phyloP scores from a whole-genome alignment of 164 flowering plant species.

The Dillenia turbinata region DNA sequence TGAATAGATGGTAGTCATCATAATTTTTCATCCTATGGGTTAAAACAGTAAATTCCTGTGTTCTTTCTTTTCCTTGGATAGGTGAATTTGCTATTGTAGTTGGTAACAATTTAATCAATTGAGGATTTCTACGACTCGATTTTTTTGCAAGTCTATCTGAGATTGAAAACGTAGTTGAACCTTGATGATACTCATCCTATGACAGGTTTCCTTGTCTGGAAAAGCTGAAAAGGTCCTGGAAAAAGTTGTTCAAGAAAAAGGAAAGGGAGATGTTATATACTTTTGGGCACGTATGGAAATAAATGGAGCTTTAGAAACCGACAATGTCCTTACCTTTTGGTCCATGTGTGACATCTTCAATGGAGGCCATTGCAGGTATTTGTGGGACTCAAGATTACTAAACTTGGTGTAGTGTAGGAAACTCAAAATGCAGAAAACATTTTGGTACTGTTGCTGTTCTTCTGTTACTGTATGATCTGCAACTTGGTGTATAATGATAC shows the following conservation, averaged over 20 bases:
- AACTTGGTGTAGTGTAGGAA: too few relatives aligned
- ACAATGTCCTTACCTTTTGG: constrained; percentile 67
- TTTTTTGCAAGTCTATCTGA: not conserved
- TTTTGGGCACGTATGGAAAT: constrained; percentile 69
- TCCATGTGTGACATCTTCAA: constrained; percentile 86
- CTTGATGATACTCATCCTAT: not conserved
- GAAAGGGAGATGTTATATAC: constrained; percentile 75
- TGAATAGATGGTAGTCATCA: not conserved
- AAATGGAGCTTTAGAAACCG: constrained; percentile 32
- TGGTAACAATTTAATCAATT: too few relatives aligned
- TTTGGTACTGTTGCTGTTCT: too few relatives aligned
- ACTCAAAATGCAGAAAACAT: too few relatives aligned
- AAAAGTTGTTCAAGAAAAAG: constrained; percentile 45
- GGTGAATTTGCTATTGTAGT: too few relatives aligned
- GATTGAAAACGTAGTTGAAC: too few relatives aligned
- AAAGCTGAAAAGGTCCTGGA: constrained; percentile 74
- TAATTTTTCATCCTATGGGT: constrained; percentile 2
- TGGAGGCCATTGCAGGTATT: constrained; percentile 85
- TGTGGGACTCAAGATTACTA: not conserved
- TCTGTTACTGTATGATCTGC: too few relatives aligned
- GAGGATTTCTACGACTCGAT: not conserved
- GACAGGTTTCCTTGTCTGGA: constrained; percentile 68
- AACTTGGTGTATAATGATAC: too few relatives aligned
- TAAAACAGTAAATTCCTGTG: not conserved
- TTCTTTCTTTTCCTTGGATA: not conserved